Base-by-base conservation (phyloP, 352 stramenopile species). In the Globisporangium mamillatum region DNA sequence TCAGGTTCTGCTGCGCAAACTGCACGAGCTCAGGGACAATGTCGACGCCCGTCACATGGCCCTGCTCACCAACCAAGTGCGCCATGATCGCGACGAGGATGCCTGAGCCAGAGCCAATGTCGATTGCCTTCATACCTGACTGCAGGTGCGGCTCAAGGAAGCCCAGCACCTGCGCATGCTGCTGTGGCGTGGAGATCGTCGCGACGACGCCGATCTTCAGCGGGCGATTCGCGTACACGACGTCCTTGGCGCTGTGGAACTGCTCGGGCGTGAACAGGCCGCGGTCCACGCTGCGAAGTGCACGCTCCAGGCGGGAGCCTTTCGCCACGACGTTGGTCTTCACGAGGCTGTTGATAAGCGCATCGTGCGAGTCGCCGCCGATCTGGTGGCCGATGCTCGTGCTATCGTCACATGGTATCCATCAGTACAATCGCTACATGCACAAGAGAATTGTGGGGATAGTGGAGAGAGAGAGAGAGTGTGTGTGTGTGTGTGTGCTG, bases 181-280 rank as follows among this genome's bases (percentile, higher is more conserved):
- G 88, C 71, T 95, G 88, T 18, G 88, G 88, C 16, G 88, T 95
- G 38, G 88, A 95, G 62, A 95, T 95, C 9, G 88, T 95, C 52
- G 88, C 88, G 38, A 93, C 76, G 34, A 79, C 77, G 6, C 81
- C 86, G 71, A 95, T 93, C 63, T 89, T 90, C 29, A 95, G 71
- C 16, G 88, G 86, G 0, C 78, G 81, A 62, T 95, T 95, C 20
- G 80, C 79, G 59, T 95, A 95, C 66, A 78, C 73, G 20, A 80
- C 73, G 7, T 44, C 65, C 3, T 70, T 75, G 7, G 70, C 36
- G 14, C 72, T 66, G 7, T 53, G 46, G 29, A 78, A 74, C 2
- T 73, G 66, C 0, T 71, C 70, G 27, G 80, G 74, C 22, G 84
- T 75, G 60, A 94, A 95, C 5, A 84, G 68, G 1, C 64, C 78